Evolutionary conservation across 2,329 filamentous ascomycete species (phyloP).

Genomic region (Nemania abortiva): DNA sequence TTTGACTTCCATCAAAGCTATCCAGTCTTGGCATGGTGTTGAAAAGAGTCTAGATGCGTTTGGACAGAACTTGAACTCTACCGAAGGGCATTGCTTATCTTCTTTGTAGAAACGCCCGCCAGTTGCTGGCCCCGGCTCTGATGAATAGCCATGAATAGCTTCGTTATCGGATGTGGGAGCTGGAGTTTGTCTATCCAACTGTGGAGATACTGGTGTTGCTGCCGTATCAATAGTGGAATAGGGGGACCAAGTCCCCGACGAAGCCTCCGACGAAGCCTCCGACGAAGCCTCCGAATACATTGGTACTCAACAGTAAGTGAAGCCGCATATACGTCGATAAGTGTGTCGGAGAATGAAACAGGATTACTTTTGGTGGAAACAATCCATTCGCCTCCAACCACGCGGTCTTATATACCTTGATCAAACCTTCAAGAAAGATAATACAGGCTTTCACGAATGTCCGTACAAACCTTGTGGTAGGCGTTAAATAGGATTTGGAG

Average conservation of each 20-base stretch:
- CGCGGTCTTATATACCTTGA: background rate
- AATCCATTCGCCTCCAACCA: background rate
- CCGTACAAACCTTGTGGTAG: too few species aligned
- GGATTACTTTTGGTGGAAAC: background rate
- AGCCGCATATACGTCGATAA: background rate
- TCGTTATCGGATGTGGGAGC: background rate
- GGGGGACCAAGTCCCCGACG: too few species aligned
- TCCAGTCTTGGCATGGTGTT: slow-evolving; percentile 10
- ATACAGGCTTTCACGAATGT: too few species aligned
- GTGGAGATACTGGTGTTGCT: background rate
- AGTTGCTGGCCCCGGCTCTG: slow-evolving; percentile 20
- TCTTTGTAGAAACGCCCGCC: slow-evolving; percentile 21
- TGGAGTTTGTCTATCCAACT: background rate
- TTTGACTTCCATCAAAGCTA: slow-evolving; percentile 17
- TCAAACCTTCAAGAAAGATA: background rate
- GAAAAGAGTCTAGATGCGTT: background rate
- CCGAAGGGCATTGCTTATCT: slow-evolving; percentile 13
- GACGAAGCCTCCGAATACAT: background rate
- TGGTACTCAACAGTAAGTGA: background rate
- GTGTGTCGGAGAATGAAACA: background rate
- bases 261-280: too few species aligned
- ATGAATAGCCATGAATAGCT: slow-evolving; percentile 11
- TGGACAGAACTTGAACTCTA: slow-evolving; percentile 16
- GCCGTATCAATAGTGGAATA: slow-evolving; percentile 1
- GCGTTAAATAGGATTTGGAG: too few species aligned